Conservation (phyloP, 352 stramenopile genomes). For the Globisporangium echinulatum region DNA sequence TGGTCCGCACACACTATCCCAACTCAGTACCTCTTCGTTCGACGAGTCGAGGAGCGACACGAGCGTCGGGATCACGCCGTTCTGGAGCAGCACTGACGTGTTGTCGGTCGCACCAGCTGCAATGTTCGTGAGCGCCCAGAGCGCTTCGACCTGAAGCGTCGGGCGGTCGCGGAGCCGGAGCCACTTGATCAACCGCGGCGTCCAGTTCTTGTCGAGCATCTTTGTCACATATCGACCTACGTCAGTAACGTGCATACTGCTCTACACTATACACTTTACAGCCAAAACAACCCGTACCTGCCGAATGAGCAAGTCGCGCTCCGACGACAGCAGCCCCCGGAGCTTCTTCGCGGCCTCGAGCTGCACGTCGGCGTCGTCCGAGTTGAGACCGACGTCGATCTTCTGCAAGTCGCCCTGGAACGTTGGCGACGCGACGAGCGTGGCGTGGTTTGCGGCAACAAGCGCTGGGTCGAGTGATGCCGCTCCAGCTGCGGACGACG, state of each 20-base stretch:
- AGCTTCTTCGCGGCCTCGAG: constrained; percentile 84
- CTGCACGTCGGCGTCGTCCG: constrained; percentile 76
- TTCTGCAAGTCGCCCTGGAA: constrained; percentile 82
- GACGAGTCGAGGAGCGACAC: constrained; percentile 87
- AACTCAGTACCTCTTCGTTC: constrained; percentile 79
- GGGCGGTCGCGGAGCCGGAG: constrained; percentile 68
- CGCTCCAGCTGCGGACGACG: background rate
- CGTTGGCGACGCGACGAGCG: constrained; percentile 36
- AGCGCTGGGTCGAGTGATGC: constrained; percentile 24
- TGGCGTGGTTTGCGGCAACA: constrained; percentile 11
- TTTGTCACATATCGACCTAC: constrained; percentile 9
- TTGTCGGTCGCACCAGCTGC: constrained; percentile 89
- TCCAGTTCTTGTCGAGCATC: constrained; percentile 89
- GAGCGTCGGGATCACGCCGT: constrained; percentile 88
- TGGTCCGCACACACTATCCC: background rate
- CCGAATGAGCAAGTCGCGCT: constrained; percentile 80
- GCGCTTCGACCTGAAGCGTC: constrained; percentile 88
- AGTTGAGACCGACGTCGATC: constrained; percentile 75
- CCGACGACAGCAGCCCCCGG: constrained; percentile 74
- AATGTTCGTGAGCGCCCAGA: constrained; percentile 95
- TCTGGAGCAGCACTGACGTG: constrained; percentile 89
- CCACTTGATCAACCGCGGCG: constrained; percentile 81
- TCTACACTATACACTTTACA: too few relatives aligned
- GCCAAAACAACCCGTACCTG: constrained; percentile 31
- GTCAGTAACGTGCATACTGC: too few relatives aligned